phyloP scores from a whole-genome alignment of 768 basidiomycete genomes.

The Xerocomellus chrysenteron region DNA sequence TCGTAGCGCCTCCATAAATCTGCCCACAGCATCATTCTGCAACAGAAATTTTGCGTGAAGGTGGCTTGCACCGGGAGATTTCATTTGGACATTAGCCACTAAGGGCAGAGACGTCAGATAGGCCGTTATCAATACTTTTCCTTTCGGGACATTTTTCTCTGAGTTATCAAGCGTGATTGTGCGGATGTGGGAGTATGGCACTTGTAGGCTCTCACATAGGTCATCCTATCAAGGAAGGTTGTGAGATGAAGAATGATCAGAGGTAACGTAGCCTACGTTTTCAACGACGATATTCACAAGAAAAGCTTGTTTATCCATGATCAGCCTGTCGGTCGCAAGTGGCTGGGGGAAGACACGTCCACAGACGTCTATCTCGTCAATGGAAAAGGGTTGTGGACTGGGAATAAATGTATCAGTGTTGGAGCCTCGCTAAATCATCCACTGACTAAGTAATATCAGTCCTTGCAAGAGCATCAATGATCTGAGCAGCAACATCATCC shows the following conservation, averaged over 20 bases:
- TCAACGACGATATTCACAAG: conserved; percentile 45
- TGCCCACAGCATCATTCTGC: conserved; percentile 29
- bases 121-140: conserved; percentile 29
- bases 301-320: conserved; percentile 50
- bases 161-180: conserved; percentile 27
- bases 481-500: conserved; percentile 49
- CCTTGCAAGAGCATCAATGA: conserved; percentile 47
- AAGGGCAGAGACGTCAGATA: conserved; percentile 38
- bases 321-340: conserved; percentile 45
- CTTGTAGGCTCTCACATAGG: conserved; percentile 49
- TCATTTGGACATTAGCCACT: conserved; percentile 34
- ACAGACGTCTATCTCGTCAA: conserved; percentile 40
- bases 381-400: conserved; percentile 62
- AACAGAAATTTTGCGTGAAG: conserved; percentile 41
- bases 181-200: conserved; percentile 39
- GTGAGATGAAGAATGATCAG: not conserved
- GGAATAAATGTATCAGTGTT: conserved; percentile 3
- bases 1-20: conserved; percentile 43
- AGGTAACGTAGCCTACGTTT: conserved; percentile 10
- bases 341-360: conserved; percentile 34
- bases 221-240: conserved; percentile 40
- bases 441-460: conserved; percentile 50
- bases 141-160: conserved; percentile 16
- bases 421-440: not conserved
- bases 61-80: conserved; percentile 14